phyloP scores from a whole-genome alignment of 371 early-diverging fungal species.

The Lichtheimia hyalospora region DNA sequence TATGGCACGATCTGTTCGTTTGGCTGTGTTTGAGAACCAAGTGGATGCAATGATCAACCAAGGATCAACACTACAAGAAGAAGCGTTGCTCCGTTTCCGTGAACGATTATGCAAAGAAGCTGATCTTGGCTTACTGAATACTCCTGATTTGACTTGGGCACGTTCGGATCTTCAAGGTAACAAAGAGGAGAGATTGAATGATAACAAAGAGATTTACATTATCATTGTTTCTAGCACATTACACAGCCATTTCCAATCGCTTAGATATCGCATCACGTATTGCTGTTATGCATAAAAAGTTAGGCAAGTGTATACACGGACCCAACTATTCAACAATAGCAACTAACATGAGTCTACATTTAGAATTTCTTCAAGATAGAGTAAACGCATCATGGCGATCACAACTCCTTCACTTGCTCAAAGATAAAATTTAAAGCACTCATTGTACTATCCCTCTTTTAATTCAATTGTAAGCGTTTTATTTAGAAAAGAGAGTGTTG shows the following conservation, averaged over 20 bases:
- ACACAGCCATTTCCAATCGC: slow-evolving; percentile 8
- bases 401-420: too few relatives aligned
- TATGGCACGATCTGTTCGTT: slow-evolving; percentile 28
- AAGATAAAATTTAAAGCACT: too few relatives aligned
- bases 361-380: too few relatives aligned
- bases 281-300: slow-evolving; percentile 14
- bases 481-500: too few relatives aligned
- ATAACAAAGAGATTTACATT: not conserved
- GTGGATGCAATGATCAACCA: slow-evolving; percentile 5
- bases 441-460: too few relatives aligned
- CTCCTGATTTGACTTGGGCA: slow-evolving; percentile 29
- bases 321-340: too few relatives aligned
- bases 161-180: slow-evolving; percentile 31
- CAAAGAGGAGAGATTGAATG: not conserved
- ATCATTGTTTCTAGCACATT: slow-evolving; percentile 1
- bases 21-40: slow-evolving; percentile 17
- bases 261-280: slow-evolving; percentile 16
- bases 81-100: slow-evolving; percentile 7
- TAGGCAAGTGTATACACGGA: not conserved
- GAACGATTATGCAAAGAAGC: not conserved
- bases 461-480: too few relatives aligned
- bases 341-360: too few relatives aligned
- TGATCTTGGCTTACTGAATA: slow-evolving; percentile 20
- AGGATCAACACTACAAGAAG: not conserved
- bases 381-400: too few relatives aligned